These are phyloP conservation scores for Ampelomyces quisqualis DNA, from an alignment of 2,329 filamentous ascomycete genomes.

Conservation along the genomic window DNA sequence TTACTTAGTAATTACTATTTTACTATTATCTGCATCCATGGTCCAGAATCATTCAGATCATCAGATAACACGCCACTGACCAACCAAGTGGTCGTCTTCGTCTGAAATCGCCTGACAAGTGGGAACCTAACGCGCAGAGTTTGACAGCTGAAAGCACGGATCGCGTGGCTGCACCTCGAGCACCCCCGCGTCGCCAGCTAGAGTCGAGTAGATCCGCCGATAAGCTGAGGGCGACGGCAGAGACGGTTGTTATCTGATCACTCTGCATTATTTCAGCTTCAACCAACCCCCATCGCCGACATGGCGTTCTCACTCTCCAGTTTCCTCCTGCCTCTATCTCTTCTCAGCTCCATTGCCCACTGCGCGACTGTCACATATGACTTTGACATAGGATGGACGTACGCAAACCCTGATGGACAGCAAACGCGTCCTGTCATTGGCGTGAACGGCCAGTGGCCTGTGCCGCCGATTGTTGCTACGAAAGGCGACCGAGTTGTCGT, in stretches of 20 bases:
- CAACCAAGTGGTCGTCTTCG: slow-evolving; percentile 11
- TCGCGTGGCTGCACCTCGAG: slow-evolving; percentile 7
- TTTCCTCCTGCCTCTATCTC: slow-evolving; percentile 42
- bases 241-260: slow-evolving; percentile 26
- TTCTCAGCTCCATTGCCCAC: slow-evolving; percentile 25
- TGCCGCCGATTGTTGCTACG: slow-evolving; percentile 71
- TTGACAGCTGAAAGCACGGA: slow-evolving; percentile 4
- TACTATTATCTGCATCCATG: no score
- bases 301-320: slow-evolving; percentile 51
- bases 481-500: slow-evolving; percentile 72
- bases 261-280: not conserved
- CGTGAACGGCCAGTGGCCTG: slow-evolving; percentile 74
- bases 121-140: slow-evolving; percentile 3
- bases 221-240: slow-evolving; percentile 11
- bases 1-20: no score
- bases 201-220: slow-evolving; percentile 27
- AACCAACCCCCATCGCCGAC: slow-evolving; percentile 5
- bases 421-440: slow-evolving; percentile 58
- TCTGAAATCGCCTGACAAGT: slow-evolving; percentile 1
- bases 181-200: slow-evolving; percentile 3
- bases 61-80: slow-evolving; percentile 26
- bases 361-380: slow-evolving; percentile 49
- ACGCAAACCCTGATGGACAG: slow-evolving; percentile 57
- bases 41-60: slow-evolving; percentile 30
- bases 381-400: slow-evolving; percentile 58